Base-by-base conservation (phyloP, 116 monocot species). In the Posidonia oceanica region DNA sequence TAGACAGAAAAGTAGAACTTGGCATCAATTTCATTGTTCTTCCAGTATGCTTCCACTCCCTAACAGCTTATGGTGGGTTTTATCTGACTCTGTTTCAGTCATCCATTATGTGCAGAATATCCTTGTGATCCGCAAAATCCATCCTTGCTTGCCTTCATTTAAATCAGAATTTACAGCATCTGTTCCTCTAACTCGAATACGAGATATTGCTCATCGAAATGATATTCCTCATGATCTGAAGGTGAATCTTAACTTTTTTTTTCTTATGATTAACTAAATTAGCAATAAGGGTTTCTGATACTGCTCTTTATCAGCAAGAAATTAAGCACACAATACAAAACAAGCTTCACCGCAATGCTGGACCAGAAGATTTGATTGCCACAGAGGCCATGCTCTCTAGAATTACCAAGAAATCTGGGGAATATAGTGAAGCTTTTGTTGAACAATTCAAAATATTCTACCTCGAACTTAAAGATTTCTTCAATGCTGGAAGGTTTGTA, bases 251-350 rank as follows among this genome's bases (percentile, higher is more conserved):
- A 36, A 52, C 29, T 18, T 44, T 40, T 44, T 40, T 15, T 37
- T 3, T 56, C n/a, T 56, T 8, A 12, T 39, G 55, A 39, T 39
- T 36, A 54, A 16, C 22, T 29, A 52, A 21, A 16, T 71, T 36
- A 52, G 39, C 22, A 14, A 68, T 14, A 15, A 13, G 41, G 16
- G 59, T 59, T 72, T 44, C 72, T 72, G 10, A 72, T 23, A 51
- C 41, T 51, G 44, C 48, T 44, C 4, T 72, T 72, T 61, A 37
- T 39, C 85, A 97, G 96, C 96, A 97, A 97, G 96, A 97, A 77
- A 97, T 97, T 53, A 97, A 97, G 54, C 96, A 97, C 69, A 92
- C 96, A 54, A 97, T 97, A 70, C 96, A 97, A 83, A 97, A 97
- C 82, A 97, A 97, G 78, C 91, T 97, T 78, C 96, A 97, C 37